phyloP scores from a whole-genome alignment of 345 rosid species.

The Atalantia buxifolia region DNA sequence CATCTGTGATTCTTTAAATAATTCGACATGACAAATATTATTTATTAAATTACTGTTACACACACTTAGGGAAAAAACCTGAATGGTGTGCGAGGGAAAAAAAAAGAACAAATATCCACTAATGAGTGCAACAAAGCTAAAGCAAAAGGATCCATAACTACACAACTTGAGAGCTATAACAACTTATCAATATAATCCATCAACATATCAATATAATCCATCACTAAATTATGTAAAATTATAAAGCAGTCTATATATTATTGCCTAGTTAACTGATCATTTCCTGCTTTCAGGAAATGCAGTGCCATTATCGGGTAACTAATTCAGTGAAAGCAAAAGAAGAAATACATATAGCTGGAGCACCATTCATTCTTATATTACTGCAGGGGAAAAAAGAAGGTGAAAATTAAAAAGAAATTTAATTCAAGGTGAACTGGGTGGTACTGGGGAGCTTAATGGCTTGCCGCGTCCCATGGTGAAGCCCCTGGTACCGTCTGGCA shows the following conservation, averaged over 20 bases:
- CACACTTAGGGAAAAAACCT: not conserved
- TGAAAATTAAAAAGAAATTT: no score
- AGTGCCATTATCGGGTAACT: not conserved
- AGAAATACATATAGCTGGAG: not conserved
- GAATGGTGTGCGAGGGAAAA: not conserved
- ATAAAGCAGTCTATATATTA: not conserved
- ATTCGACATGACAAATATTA: no score
- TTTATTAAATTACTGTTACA: not conserved
- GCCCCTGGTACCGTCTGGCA: conserved; percentile 87
- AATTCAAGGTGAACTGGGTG: conserved; percentile 4
- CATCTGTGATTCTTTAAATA: no score
- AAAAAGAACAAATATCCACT: not conserved
- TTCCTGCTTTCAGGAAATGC: conserved; percentile 7
- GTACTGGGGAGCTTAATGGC: conserved; percentile 22
- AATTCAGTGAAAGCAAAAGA: not conserved
- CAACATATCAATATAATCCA: not conserved
- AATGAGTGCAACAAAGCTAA: not conserved
- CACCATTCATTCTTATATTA: not conserved
- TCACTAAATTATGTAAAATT: not conserved
- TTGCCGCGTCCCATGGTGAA: conserved; percentile 94
- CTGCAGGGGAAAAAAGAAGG: not conserved
- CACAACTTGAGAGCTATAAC: not conserved
- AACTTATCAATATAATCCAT: not conserved
- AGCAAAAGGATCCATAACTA: not conserved
- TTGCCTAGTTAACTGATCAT: not conserved